A percentile compares a stretch with the other conserved stretches of the same genome.
These are phyloP conservation scores for Penicillium psychrosexuale DNA, from an alignment of 2,329 filamentous ascomycete genomes.

Conservation along the genomic window DNA sequence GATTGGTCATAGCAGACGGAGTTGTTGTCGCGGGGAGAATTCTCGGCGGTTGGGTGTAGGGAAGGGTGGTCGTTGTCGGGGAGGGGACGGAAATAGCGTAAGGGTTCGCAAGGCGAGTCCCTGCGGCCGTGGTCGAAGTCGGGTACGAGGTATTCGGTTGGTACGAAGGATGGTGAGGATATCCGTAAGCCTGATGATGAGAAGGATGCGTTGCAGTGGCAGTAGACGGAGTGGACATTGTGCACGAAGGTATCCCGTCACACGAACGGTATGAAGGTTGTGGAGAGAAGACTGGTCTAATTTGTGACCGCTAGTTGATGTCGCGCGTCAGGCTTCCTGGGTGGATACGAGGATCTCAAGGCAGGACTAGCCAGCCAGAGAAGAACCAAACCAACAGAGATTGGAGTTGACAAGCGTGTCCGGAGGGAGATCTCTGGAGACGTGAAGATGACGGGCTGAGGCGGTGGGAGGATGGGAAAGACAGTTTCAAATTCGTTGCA, in stretches of 20 bases:
- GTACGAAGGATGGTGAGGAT: constrained; percentile 55
- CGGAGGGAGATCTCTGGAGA: constrained; percentile 16
- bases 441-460: constrained; percentile 25
- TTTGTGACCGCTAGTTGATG: constrained; percentile 10
- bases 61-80: constrained; percentile 32
- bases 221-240: constrained; percentile 79
- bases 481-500: constrained; percentile 18
- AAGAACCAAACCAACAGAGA: constrained; percentile 1
- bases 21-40: constrained; percentile 38
- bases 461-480: constrained; percentile 11
- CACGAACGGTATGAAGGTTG: constrained; percentile 23
- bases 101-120: constrained; percentile 42
- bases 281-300: constrained; percentile 14
- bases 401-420: constrained; percentile 6
- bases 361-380: constrained; percentile 3
- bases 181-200: constrained; percentile 63
- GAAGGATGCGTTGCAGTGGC: constrained; percentile 70
- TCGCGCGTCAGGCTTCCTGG: neutral
- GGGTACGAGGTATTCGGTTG: constrained; percentile 55
- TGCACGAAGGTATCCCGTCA: constrained; percentile 30
- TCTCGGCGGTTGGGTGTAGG: constrained; percentile 37
- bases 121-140: constrained; percentile 43
- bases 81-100: constrained; percentile 43
- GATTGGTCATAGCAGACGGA: constrained; percentile 36
- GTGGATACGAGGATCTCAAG: neutral